Percentiles rank a stretch among this genome's conserved stretches.
Evolutionary conservation across 129 eudicot genomes (phyloP).

Genomic region (Dittrichia graveolens): DNA sequence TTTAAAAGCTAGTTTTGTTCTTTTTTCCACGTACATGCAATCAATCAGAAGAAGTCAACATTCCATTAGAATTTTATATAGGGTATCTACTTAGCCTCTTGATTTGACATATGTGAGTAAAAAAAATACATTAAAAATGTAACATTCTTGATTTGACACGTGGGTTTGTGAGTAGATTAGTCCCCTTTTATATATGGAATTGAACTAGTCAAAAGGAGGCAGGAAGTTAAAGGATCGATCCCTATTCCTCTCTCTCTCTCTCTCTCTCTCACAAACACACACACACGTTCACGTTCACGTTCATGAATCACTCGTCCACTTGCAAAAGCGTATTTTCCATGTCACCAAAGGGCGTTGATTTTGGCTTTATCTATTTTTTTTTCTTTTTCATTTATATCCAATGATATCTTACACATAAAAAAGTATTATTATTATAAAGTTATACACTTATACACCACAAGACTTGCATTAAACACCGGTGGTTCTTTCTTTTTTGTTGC

Average conservation of each 20-base stretch:
- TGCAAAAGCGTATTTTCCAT: constrained; percentile 12
- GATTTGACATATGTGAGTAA: too few species aligned
- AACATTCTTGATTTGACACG: too few species aligned
- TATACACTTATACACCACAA: background rate
- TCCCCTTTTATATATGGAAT: too few species aligned
- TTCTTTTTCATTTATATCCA: background rate
- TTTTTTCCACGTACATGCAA: too few species aligned
- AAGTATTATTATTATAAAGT: background rate
- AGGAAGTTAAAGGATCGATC: background rate
- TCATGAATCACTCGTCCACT: constrained; percentile 25
- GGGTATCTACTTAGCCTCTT: too few species aligned
- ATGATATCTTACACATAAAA: background rate
- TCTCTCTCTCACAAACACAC: too few species aligned
- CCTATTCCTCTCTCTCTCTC: background rate
- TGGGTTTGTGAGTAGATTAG: too few species aligned
- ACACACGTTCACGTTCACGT: constrained; percentile 12
- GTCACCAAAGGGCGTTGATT: constrained; percentile 15
- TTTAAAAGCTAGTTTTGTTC: too few species aligned
- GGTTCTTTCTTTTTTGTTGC: too few species aligned
- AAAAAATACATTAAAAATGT: too few species aligned
- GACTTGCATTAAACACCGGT: background rate
- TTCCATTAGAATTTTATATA: too few species aligned
- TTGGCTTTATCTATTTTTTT: background rate
- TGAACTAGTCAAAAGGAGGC: constrained; percentile 27
- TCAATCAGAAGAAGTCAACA: too few species aligned